phyloP scores from a whole-genome alignment of 768 basidiomycete genomes.

The Cyclocybe aegerita region DNA sequence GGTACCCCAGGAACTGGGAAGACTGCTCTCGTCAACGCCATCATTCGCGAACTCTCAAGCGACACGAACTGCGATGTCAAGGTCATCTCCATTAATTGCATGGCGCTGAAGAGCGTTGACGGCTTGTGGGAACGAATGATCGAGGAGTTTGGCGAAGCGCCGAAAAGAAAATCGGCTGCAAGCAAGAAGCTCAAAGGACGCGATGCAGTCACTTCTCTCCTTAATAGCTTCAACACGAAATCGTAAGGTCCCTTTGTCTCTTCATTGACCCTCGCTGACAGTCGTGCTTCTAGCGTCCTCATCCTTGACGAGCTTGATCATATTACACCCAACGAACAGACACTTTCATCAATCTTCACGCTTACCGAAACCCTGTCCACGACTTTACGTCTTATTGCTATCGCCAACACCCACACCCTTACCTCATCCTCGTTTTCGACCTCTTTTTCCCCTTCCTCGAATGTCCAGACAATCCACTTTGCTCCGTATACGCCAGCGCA shows the following conservation, averaged over 20 bases:
- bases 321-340: constrained; percentile 59
- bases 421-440: constrained; percentile 49
- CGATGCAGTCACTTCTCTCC: constrained; percentile 44
- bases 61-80: constrained; percentile 36
- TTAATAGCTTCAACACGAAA: constrained; percentile 47
- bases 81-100: constrained; percentile 72
- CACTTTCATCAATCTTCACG: constrained; percentile 64
- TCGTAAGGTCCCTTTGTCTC: constrained; percentile 39
- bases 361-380: constrained; percentile 55
- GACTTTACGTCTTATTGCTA: constrained; percentile 71
- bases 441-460: constrained; percentile 31
- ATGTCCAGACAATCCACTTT: constrained; percentile 73
- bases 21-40: constrained; percentile 76
- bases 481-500: constrained; percentile 75
- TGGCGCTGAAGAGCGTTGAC: constrained; percentile 69
- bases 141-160: constrained; percentile 47
- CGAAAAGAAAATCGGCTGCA: constrained; percentile 33
- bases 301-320: constrained; percentile 89
- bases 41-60: constrained; percentile 45
- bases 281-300: constrained; percentile 50
- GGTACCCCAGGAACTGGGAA: constrained; percentile 94
- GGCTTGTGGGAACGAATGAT: constrained; percentile 68
- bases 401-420: constrained; percentile 88
- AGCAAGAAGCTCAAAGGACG: constrained; percentile 45
- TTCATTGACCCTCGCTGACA: constrained; percentile 13